phyloP scores from a whole-genome alignment of 768 basidiomycete species.

The Auriscalpium orientale region DNA sequence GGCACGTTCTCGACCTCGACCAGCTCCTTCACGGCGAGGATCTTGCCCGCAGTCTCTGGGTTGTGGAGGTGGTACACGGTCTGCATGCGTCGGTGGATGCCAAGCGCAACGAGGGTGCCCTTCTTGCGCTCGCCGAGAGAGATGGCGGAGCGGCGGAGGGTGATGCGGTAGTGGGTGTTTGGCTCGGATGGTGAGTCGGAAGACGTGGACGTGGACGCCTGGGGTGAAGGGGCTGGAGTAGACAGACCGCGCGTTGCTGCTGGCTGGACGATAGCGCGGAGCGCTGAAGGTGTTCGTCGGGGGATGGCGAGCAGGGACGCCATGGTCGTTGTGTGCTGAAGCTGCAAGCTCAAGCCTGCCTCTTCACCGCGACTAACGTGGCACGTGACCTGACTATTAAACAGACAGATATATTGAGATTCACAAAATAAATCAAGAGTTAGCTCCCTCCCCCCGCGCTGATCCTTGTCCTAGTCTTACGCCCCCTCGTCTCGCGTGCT shows the following conservation, averaged over 20 bases:
- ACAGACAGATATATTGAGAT: too few species aligned
- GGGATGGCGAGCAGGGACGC: background rate
- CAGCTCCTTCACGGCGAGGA: conserved; percentile 83
- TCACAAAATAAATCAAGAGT: too few species aligned
- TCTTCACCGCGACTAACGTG: too few species aligned
- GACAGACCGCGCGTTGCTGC: background rate
- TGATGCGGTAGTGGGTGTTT: conserved; percentile 82
- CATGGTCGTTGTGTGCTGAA: background rate
- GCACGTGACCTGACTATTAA: too few species aligned
- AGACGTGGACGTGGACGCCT: background rate
- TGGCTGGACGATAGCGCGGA: background rate
- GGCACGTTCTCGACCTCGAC: conserved; percentile 85
- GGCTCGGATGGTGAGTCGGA: conserved; percentile 17
- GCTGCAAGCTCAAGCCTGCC: too few species aligned
- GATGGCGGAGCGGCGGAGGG: conserved; percentile 80
- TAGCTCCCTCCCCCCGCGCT: too few species aligned
- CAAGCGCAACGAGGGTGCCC: conserved; percentile 74
- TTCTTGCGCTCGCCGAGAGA: conserved; percentile 66
- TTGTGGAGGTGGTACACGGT: conserved; percentile 76
- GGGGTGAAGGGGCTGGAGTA: background rate
- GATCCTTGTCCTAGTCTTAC: too few species aligned
- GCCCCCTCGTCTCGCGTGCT: too few species aligned
- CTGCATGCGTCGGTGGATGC: conserved; percentile 75
- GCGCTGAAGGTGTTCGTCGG: background rate
- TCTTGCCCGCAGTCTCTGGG: conserved; percentile 76